Evolutionary conservation across 495 filamentous ascomycete species (phyloP), one percentile per base, ranked within the genome.

Genomic region (Xylaria cubensis): DNA sequence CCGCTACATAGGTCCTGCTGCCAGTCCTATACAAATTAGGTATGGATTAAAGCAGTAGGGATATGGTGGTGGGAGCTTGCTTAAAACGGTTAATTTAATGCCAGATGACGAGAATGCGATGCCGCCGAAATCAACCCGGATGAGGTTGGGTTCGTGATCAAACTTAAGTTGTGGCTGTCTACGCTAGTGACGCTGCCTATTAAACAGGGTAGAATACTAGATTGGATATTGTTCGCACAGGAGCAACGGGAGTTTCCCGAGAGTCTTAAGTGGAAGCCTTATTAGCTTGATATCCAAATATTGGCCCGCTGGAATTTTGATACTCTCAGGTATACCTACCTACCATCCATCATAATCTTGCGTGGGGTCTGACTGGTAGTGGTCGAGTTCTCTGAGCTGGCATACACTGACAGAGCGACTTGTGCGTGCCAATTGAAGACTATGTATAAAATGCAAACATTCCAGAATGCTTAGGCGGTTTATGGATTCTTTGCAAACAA

Each of bases 341-440:
- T 41, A 61, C 26, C 29, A 32, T 26, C 46, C 58, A 55, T 70
- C 32, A 12, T 55, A 59, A 55, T 41, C 59, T 55, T 64, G 46
- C 69, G 42, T 71, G 48, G 59, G 48, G 56, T 44, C n/a, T 19
- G 0, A 69, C 55, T 70, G 67, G 67, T 41, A 34, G 56, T 44
- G 39, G 34, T 42, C 21, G 19, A 55, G 34, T 24, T 50, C 12
- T 64, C 46, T 71, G 59, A 64, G 69, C 48, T 71, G 69, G 69
- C 69, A 64, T 64, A 36, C 39, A 41, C n/a, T 46, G 67, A 21
- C 13, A 61, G 7, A 19, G 19, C 41, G 65, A 34, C 50, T 62
- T 24, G 0, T 50, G 41, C 67, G 41, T 69, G 42, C 67, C 67
- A 70, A 50, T 70, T 63, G 58, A 7, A 62, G 63, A 17, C 42